A percentile compares a stretch with the other conserved stretches of the same genome.
phyloP scores from a whole-genome alignment of 2,329 filamentous ascomycete species.

The Berkeleyomyces basicola region DNA sequence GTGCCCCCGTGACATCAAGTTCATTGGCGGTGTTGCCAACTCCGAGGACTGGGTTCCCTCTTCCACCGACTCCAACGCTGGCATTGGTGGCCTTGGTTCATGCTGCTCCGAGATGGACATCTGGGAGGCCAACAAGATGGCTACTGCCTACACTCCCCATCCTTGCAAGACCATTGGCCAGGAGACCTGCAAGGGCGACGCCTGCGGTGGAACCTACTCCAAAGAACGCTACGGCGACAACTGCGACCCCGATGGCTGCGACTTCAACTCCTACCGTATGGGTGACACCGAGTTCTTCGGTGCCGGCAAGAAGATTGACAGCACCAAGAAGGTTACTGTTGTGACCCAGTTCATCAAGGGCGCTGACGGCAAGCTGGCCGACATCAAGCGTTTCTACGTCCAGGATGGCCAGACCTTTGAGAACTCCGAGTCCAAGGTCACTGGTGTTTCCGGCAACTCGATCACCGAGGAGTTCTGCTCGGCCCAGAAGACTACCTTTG shows the following conservation, averaged over 20 bases:
- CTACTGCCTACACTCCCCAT: conserved; percentile 40
- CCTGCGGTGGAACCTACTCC: conserved; percentile 33
- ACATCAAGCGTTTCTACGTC: conserved; percentile 42
- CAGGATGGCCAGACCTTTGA: conserved; percentile 40
- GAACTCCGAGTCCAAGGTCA: conserved; percentile 21
- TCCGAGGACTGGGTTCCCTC: conserved; percentile 30
- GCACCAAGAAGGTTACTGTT: conserved; percentile 39
- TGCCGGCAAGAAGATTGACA: conserved; percentile 38
- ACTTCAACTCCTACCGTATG: conserved; percentile 49
- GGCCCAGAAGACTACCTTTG: conserved; percentile 37
- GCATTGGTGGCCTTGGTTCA: conserved; percentile 30
- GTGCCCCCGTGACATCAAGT: conserved; percentile 32
- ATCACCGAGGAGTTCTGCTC: conserved; percentile 42
- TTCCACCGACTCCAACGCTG: conserved; percentile 33
- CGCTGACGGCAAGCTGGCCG: conserved; percentile 17
- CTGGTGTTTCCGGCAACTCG: conserved; percentile 36
- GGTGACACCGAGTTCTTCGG: conserved; percentile 45
- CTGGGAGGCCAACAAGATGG: conserved; percentile 42
- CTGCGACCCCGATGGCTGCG: conserved; percentile 49
- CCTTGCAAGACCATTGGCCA: conserved; percentile 25
- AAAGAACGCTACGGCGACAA: conserved; percentile 36
- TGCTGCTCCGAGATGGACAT: conserved; percentile 43
- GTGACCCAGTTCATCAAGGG: conserved; percentile 38
- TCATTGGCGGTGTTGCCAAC: conserved; percentile 30
- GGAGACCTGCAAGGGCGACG: conserved; percentile 14